Evolutionary conservation across 805 yeast species (phyloP).

Genomic region (Saturnispora bothae): DNA sequence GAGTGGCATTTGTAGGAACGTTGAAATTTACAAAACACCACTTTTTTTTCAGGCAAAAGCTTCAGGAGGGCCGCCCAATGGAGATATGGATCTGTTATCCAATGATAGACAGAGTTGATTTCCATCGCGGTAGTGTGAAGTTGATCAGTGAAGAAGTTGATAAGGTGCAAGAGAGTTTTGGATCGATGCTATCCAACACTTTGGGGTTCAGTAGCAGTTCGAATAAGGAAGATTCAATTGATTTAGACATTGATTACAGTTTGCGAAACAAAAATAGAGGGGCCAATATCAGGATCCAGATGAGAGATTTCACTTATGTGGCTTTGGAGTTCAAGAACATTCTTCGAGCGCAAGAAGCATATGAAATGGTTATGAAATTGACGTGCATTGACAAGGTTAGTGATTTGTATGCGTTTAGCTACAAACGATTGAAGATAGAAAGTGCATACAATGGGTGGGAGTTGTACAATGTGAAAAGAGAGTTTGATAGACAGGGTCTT

Average conservation of each 20-base stretch:
- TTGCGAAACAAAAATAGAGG: conserved; percentile 17
- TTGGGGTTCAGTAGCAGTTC: conserved; percentile 1
- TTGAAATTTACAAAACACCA: conserved; percentile 69
- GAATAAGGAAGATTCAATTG: background rate
- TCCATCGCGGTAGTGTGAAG: conserved; percentile 43
- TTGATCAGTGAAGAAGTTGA: conserved; percentile 7
- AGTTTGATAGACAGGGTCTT: conserved; percentile 61
- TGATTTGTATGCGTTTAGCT: conserved; percentile 71
- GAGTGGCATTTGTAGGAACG: conserved; percentile 44
- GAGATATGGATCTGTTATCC: conserved; percentile 95
- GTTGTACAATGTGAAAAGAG: conserved; percentile 49
- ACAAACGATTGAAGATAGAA: conserved; percentile 68
- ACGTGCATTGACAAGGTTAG: conserved; percentile 44
- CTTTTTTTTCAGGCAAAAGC: conserved; percentile 43
- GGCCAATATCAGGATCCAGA: conserved; percentile 57
- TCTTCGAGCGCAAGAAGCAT: conserved; percentile 55
- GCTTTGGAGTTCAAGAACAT: conserved; percentile 64
- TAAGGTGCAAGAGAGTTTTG: conserved; percentile 1
- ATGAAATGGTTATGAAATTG: conserved; percentile 56
- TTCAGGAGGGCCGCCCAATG: conserved; percentile 22
- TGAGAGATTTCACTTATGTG: conserved; percentile 77
- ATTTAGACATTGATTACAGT: conserved; percentile 1
- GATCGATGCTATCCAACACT: conserved; percentile 5
- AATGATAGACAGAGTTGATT: conserved; percentile 52
- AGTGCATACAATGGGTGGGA: conserved; percentile 59